These are phyloP conservation scores for Termitomyces sp. DNA, from an alignment of 1,284 basidiomycete genomes.

Conservation along the genomic window DNA sequence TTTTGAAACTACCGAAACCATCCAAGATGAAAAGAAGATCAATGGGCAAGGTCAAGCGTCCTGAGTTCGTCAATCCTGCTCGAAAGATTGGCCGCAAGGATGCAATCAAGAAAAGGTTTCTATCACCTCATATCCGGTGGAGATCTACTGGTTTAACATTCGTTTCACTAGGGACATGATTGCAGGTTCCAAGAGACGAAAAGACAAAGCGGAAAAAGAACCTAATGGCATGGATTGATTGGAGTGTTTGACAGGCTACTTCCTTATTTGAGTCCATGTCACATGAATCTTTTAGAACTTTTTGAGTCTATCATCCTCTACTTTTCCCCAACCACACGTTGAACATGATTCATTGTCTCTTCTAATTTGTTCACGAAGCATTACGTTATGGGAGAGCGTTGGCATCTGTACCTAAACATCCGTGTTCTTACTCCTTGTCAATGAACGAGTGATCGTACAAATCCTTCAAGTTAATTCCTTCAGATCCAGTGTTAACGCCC, in stretches of 20 bases:
- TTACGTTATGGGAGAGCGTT: background rate
- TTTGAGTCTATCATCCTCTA: background rate
- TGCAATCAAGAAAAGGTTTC: slow-evolving; percentile 69
- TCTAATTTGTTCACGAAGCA: background rate
- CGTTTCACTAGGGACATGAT: slow-evolving; percentile 59
- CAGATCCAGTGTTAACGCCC: no score
- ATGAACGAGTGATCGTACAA: no score
- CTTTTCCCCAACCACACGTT: no score
- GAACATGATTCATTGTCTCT: no score
- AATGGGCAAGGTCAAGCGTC: slow-evolving; percentile 82
- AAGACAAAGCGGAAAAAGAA: slow-evolving; percentile 28
- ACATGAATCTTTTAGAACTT: background rate
- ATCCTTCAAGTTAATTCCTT: no score
- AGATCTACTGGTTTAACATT: background rate
- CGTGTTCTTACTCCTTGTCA: no score
- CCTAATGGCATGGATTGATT: background rate
- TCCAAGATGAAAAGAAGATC: slow-evolving; percentile 82
- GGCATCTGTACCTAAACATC: no score
- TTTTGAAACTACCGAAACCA: slow-evolving; percentile 80
- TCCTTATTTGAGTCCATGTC: background rate
- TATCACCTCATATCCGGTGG: slow-evolving; percentile 6
- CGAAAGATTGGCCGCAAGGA: slow-evolving; percentile 68
- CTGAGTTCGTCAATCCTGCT: slow-evolving; percentile 69
- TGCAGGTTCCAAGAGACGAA: slow-evolving; percentile 61
- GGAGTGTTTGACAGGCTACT: background rate